Conservation (phyloP, 352 stramenopile species). For the Pythium sukuiense region DNA sequence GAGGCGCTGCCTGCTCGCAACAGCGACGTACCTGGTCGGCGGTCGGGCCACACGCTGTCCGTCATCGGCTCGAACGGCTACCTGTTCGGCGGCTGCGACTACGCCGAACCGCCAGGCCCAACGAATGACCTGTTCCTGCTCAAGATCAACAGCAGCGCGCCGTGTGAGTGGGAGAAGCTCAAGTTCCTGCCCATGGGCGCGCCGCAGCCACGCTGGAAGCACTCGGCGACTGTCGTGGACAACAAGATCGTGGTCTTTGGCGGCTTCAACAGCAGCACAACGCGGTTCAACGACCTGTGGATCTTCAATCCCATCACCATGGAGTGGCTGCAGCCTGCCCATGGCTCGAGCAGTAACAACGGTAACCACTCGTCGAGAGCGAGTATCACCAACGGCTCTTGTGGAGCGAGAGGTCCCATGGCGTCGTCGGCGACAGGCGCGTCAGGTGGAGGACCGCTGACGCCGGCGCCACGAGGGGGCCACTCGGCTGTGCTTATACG, state of each 20-base stretch:
- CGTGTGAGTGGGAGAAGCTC: conserved; percentile 77
- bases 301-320: conserved; percentile 94
- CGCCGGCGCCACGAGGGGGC: conserved; percentile 81
- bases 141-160: conserved; percentile 69
- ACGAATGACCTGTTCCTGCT: conserved; percentile 95
- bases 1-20: conserved; percentile 56
- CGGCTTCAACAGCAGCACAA: conserved; percentile 88
- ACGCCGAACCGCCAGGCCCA: conserved; percentile 84
- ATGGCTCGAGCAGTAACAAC: neutral
- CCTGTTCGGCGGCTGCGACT: conserved; percentile 93
- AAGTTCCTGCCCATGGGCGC: conserved; percentile 31
- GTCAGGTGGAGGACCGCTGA: neutral
- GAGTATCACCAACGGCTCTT: conserved; percentile 18
- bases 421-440: neutral
- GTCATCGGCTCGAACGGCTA: conserved; percentile 88
- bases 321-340: conserved; percentile 81
- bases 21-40: conserved; percentile 84
- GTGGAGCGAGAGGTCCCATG: neutral
- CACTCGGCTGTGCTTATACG: conserved; percentile 89
- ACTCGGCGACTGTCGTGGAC: conserved; percentile 89
- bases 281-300: conserved; percentile 96
- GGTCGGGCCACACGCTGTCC: conserved; percentile 93
- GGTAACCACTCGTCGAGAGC: conserved; percentile 47
- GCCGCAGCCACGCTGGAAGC: conserved; percentile 83
- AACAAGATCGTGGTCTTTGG: conserved; percentile 93